Percentiles rank a stretch among this genome's conserved stretches.
Conservation (phyloP, 2,329 filamentous ascomycete species). For the Colletotrichum sp. region DNA sequence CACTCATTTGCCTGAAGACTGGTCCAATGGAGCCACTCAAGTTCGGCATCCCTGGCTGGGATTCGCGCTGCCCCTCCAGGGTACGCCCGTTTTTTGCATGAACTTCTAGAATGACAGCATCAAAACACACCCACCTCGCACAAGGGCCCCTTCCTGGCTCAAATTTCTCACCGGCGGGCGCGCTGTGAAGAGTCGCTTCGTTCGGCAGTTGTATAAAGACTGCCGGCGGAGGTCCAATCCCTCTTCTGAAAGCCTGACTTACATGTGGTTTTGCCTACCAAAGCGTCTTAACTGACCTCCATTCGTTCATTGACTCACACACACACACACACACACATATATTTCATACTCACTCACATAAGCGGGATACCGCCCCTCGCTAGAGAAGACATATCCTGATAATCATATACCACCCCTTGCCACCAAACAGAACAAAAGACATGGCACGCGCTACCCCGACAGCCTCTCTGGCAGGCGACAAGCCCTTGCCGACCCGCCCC, state of each 20-base stretch:
- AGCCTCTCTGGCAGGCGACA: constrained; percentile 7
- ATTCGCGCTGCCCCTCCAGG: constrained; percentile 5
- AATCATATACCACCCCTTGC: background rate
- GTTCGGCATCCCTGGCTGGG: constrained; percentile 1
- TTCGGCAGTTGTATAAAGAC: constrained; percentile 6
- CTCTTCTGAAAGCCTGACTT: background rate
- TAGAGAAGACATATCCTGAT: background rate
- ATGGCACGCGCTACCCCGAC: constrained; percentile 21
- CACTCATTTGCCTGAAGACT: background rate
- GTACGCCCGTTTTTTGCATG: constrained; percentile 23
- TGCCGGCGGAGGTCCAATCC: background rate
- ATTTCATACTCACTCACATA: background rate
- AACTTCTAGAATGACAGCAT: constrained; percentile 24
- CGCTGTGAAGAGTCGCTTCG: background rate
- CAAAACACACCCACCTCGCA: constrained; percentile 4
- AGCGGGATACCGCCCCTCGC: background rate
- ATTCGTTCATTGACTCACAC: constrained; percentile 4
- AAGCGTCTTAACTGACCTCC: constrained; percentile 5
- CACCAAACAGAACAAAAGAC: background rate
- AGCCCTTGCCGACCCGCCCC: constrained; percentile 37
- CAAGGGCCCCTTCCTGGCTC: background rate
- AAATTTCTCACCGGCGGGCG: constrained; percentile 4
- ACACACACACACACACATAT: background rate
- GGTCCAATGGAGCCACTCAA: background rate
- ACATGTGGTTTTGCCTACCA: constrained; percentile 1